Evolutionary conservation across 2,329 filamentous ascomycete genomes (phyloP), one percentile per base, ranked within the genome.

Genomic region (Rachicladosporium sp.): DNA sequence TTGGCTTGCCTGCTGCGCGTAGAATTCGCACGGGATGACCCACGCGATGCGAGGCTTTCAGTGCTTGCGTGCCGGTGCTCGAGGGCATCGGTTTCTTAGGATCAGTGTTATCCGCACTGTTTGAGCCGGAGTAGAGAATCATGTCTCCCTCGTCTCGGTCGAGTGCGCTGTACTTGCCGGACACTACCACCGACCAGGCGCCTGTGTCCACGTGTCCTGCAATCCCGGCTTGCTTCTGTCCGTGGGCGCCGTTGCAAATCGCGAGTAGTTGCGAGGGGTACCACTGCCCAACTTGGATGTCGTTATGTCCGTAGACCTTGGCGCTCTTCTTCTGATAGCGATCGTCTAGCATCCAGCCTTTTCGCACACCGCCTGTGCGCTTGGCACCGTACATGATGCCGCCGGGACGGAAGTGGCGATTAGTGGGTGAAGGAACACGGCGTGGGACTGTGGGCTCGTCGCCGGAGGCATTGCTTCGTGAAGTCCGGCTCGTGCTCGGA

Each of bases 371-470:
- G 2, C 30, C 33, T 11, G 41, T 45, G 5, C 36, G 35, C 3
- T 47, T 44, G 2, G 49, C 31, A 31, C 50, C 50, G 21, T 54
- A 46, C 51, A 55, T 52, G 29, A 52, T 53, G n/a, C 52, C 52
- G 4, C 46, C 10, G 3, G 11, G 10, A 11, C 52, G 51, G 43
- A 50, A 55, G 6, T 53, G 50, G 35, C 52, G 51, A 32, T 42
- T 30, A 10, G 31, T 4, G 6, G 48, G 46, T 7, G 50, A 48
- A 12, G 33, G 27, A 27, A 27, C 23, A 27, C 23, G 23, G 4
- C 38, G 38, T 21, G 32, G 29, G 6, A 12, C 36, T 4, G 13
- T 15, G 2, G 33, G 33, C 4, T 27, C 8, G 23, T 27, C 29
- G 23, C 10, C 34, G 21, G 21, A 27, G 23, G 34, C 31, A 6